A percentile compares a stretch with the other conserved stretches of the same genome.
Evolutionary conservation across 176 grass and related monocot genomes (phyloP).

Genomic region (Miscanthus lutarioriparius): DNA sequence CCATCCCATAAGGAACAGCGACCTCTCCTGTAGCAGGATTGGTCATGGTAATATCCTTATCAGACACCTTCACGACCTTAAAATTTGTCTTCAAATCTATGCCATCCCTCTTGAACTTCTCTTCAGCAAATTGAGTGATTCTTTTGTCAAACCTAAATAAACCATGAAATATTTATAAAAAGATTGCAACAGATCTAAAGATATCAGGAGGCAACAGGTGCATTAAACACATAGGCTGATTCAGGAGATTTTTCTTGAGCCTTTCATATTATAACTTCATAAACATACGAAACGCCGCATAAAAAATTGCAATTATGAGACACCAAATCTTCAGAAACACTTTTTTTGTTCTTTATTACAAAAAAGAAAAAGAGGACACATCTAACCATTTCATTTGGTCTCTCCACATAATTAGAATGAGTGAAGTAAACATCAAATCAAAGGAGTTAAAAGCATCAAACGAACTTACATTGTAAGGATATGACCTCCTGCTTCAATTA

Average conservation of each 20-base stretch:
- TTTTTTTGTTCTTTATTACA: background rate
- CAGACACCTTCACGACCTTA: conserved; percentile 84
- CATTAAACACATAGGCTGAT: background rate
- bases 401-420: background rate
- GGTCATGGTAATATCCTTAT: conserved; percentile 80
- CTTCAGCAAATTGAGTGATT: conserved; percentile 87
- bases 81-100: conserved; percentile 88
- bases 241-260: background rate
- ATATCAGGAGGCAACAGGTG: background rate
- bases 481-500: conserved; percentile 87
- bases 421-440: background rate
- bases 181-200: background rate
- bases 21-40: conserved; percentile 58
- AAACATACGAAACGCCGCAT: background rate
- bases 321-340: background rate
- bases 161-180: background rate
- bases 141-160: conserved; percentile 89
- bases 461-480: conserved; percentile 87
- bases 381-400: background rate
- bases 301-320: background rate
- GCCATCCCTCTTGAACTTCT: conserved; percentile 87
- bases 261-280: background rate
- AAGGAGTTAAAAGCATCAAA: background rate
- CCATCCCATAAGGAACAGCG: conserved; percentile 86
- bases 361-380: background rate